phyloP scores from a whole-genome alignment of 2,329 filamentous ascomycete genomes.

The Coleophoma cylindrospora region DNA sequence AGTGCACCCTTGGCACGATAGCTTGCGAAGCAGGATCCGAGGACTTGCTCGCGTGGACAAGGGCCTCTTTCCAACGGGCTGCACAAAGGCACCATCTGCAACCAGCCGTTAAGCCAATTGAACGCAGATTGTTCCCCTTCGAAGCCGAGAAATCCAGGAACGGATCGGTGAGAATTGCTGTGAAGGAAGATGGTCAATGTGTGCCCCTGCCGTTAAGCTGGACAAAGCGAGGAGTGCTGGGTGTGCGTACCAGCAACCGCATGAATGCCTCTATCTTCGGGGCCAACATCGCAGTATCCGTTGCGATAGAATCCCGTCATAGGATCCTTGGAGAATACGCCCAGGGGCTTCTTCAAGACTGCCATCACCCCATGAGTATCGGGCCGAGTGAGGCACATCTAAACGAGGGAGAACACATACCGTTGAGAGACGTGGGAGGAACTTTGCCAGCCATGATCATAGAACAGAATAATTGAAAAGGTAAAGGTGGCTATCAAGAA shows the following conservation, averaged over 20 bases:
- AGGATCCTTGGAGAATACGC: slow-evolving; percentile 50
- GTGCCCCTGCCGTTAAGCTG: background rate
- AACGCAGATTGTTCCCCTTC: slow-evolving; percentile 53
- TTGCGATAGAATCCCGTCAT: slow-evolving; percentile 57
- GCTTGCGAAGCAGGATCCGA: slow-evolving; percentile 8
- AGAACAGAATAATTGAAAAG: too few relatives aligned
- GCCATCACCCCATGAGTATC: background rate
- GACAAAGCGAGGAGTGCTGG: background rate
- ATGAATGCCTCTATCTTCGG: slow-evolving; percentile 53
- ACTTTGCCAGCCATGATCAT: background rate
- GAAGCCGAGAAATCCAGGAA: slow-evolving; percentile 57
- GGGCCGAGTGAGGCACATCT: background rate
- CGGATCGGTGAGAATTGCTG: slow-evolving; percentile 48
- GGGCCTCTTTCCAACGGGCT: slow-evolving; percentile 52
- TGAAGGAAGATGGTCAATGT: background rate
- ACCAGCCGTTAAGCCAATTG: slow-evolving; percentile 47
- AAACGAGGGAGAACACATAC: background rate
- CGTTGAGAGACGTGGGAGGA: background rate
- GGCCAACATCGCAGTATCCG: slow-evolving; percentile 51
- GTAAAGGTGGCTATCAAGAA: too few relatives aligned
- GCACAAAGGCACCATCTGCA: slow-evolving; percentile 63
- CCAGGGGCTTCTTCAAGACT: slow-evolving; percentile 55
- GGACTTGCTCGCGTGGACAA: slow-evolving; percentile 11
- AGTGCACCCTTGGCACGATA: slow-evolving; percentile 26
- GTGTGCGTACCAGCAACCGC: slow-evolving; percentile 38